Evolutionary conservation across 1,139 yeast genomes (phyloP).

Genomic region (Sugiyamaella novakii): DNA sequence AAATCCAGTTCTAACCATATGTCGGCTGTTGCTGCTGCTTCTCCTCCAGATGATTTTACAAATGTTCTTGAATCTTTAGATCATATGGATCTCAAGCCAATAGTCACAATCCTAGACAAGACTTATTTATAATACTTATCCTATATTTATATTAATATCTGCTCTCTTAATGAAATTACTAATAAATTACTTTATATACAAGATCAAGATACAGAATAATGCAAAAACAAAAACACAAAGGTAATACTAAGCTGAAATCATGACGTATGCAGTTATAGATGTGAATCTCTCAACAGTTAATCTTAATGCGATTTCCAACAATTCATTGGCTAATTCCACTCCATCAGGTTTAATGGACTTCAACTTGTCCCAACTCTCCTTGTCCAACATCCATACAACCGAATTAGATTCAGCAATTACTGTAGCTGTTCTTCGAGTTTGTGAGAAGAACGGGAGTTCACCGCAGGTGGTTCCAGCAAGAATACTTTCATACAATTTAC

Average conservation of each 20-base stretch:
- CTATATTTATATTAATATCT: too few relatives aligned
- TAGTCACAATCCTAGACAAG: not conserved
- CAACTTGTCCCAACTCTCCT: slow-evolving; percentile 50
- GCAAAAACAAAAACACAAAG: not conserved
- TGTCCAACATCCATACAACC: slow-evolving; percentile 71
- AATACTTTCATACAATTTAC: slow-evolving; percentile 71
- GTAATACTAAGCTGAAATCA: slow-evolving; percentile 34
- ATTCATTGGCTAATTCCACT: slow-evolving; percentile 63
- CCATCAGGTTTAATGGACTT: slow-evolving; percentile 47
- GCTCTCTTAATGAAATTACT: not conserved
- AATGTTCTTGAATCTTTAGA: slow-evolving; percentile 4
- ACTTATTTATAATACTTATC: slow-evolving; percentile 1
- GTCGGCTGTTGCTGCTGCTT: not conserved
- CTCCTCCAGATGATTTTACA: slow-evolving; percentile 1
- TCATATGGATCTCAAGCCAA: slow-evolving; percentile 2
- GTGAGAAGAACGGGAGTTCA: slow-evolving; percentile 58
- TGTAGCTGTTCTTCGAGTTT: slow-evolving; percentile 44
- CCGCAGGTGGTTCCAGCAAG: slow-evolving; percentile 94
- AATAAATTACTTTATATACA: slow-evolving; percentile 13
- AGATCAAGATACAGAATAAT: not conserved
- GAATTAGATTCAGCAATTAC: slow-evolving; percentile 55
- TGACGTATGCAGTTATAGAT: slow-evolving; percentile 40
- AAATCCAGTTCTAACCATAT: not conserved
- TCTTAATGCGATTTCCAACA: slow-evolving; percentile 64
- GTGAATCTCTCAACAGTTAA: slow-evolving; percentile 72